Evolutionary conservation across 495 filamentous ascomycete species (phyloP).

Genomic region (Aspergillus wentii): DNA sequence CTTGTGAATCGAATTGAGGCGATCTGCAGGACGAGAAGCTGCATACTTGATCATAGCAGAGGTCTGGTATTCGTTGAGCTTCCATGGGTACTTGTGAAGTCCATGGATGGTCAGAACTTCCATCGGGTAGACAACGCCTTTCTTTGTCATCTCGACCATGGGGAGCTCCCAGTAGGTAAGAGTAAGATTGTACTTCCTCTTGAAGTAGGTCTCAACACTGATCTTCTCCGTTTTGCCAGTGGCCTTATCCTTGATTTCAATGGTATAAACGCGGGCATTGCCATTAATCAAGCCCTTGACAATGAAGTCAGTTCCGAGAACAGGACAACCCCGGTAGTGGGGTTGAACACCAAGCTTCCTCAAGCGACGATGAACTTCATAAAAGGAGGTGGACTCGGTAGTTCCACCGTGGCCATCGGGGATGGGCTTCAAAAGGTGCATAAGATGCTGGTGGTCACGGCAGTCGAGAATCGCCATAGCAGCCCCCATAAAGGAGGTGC

Average conservation of each 20-base stretch:
- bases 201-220: slow-evolving; percentile 63
- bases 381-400: slow-evolving; percentile 16
- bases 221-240: slow-evolving; percentile 35
- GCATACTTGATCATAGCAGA: slow-evolving; percentile 85
- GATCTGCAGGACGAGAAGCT: slow-evolving; percentile 56
- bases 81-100: slow-evolving; percentile 75
- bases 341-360: slow-evolving; percentile 62
- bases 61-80: slow-evolving; percentile 65
- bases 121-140: slow-evolving; percentile 67
- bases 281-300: slow-evolving; percentile 57
- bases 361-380: slow-evolving; percentile 41
- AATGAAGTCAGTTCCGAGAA: slow-evolving; percentile 47
- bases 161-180: slow-evolving; percentile 56
- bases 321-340: slow-evolving; percentile 50
- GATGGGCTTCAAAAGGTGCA: slow-evolving; percentile 10
- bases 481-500: slow-evolving; percentile 25
- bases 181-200: slow-evolving; percentile 53
- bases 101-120: slow-evolving; percentile 59
- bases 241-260: slow-evolving; percentile 51
- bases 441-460: slow-evolving; percentile 18
- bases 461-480: slow-evolving; percentile 19
- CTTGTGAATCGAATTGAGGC: slow-evolving; percentile 56
- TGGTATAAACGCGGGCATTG: slow-evolving; percentile 50
- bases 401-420: slow-evolving; percentile 15
- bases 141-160: slow-evolving; percentile 64